Percentiles rank a stretch among this genome's conserved stretches.
Evolutionary conservation across 1,139 yeast species (phyloP).

Genomic region (Schizosaccharomyces versatilis): DNA sequence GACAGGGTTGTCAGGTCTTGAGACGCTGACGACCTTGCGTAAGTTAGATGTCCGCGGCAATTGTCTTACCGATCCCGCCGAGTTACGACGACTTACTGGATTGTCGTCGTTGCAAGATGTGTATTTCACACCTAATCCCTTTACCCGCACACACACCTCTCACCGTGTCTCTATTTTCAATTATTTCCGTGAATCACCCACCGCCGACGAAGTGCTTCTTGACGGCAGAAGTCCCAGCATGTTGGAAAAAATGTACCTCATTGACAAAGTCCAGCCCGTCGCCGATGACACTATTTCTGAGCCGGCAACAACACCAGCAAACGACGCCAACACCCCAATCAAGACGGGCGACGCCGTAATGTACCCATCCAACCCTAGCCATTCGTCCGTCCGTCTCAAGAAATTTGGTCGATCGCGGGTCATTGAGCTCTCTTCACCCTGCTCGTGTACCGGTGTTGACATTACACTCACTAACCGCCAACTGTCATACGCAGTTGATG

Average conservation of each 20-base stretch:
- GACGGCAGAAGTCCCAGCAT: constrained; percentile 47
- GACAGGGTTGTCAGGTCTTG: constrained; percentile 28
- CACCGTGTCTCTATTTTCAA: constrained; percentile 15
- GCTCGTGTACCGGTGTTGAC: no score
- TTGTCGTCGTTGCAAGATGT: constrained; percentile 13
- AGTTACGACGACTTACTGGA: constrained; percentile 18
- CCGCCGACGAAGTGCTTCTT: constrained; percentile 28
- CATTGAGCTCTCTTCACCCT: no score
- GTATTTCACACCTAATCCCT: constrained; percentile 16
- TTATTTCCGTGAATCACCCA: constrained; percentile 28
- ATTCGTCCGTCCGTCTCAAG: no score
- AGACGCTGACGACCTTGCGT: constrained; percentile 26
- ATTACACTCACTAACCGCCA: no score
- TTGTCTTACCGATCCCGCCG: constrained; percentile 21
- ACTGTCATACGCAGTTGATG: no score
- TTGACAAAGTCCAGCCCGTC: constrained; percentile 3
- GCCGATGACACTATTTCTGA: no score
- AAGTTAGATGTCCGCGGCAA: constrained; percentile 39
- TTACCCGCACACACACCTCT: constrained; percentile 12
- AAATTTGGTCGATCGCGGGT: no score
- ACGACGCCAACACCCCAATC: no score
- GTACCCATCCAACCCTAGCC: no score
- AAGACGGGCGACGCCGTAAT: no score
- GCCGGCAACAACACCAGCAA: no score
- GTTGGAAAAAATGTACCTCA: constrained; percentile 23